Evolutionary conservation across 768 basidiomycete species (phyloP), one percentile per base, ranked within the genome.

Genomic region (Mycena belliarum): DNA sequence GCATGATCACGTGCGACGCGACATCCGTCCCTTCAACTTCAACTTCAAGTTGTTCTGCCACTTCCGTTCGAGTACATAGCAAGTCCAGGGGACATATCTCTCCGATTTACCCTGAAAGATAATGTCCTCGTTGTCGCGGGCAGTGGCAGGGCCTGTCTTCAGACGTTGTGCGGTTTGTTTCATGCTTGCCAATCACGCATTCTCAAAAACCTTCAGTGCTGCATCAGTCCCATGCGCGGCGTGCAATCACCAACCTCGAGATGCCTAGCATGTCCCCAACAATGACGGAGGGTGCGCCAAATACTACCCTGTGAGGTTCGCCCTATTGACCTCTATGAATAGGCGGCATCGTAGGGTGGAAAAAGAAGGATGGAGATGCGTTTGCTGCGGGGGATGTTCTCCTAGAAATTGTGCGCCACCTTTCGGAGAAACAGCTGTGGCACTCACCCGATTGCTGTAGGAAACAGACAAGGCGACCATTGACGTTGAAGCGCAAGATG

Each of bases 201-300:
- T 32, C 21, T 35, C 8, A 44, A 9, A 15, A 20, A 15, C 18
- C 1, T 64, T 32, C 42, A 88, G 85, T 76, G 55, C 67, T 91
- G 49, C 88, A 87, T 69, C 73, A 78, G 35, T 76, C 82, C 43
- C 65, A 73, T 49, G 66, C 70, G 43, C 80, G 82, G 42, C 72
- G 72, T 63, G 92, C 88, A 29, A 79, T 92, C 49, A 86, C 90
- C 46, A 82, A 86, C 60, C 83, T 96, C 57, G 76, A 83, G 65
- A 96, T 98, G 93, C 95, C 95, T 6, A 95, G 95, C 57, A 96
- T 98, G 94, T 95, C 91, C 3, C 95, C 94, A 15, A 96, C 93
- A 14, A 95, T 98, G 91, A 94, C 91, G 0, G 95, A 97, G 73
- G 95, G 95, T n/a, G n/a, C n/a, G n/a, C n/a, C n/a, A n/a, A n/a